Evolutionary conservation across 2,329 filamentous ascomycete genomes (phyloP).

Genomic region (Cladosporium sphaerospermum): DNA sequence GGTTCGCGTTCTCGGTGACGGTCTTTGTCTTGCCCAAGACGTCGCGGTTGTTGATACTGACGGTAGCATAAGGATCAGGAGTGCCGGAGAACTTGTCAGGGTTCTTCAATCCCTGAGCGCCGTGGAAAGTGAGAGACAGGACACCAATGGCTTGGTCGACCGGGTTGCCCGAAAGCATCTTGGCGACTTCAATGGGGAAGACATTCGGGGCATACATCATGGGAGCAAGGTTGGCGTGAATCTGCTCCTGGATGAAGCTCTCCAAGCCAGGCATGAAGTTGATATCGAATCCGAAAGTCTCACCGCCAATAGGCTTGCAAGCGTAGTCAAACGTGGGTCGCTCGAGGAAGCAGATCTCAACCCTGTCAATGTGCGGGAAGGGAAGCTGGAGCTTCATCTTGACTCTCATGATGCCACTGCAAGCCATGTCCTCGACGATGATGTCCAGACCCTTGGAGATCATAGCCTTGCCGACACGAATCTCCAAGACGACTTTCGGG

Average conservation of each 20-base stretch:
- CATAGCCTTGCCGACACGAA: slow-evolving; percentile 90
- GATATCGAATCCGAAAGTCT: slow-evolving; percentile 95
- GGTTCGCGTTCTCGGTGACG: slow-evolving; percentile 75
- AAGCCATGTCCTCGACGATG: slow-evolving; percentile 96
- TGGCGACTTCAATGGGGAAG: slow-evolving; percentile 96
- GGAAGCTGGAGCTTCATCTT: slow-evolving; percentile 96
- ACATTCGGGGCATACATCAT: slow-evolving; percentile 99
- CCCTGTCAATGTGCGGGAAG: slow-evolving; percentile 89
- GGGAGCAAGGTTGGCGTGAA: slow-evolving; percentile 84
- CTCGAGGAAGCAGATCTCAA: slow-evolving; percentile 92
- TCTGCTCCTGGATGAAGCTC: slow-evolving; percentile 89
- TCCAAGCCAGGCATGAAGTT: slow-evolving; percentile 97
- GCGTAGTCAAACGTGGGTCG: slow-evolving; percentile 90
- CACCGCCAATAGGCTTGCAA: slow-evolving; percentile 93
- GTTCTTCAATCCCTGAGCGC: slow-evolving; percentile 89
- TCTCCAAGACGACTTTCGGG: slow-evolving; percentile 91
- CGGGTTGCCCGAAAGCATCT: slow-evolving; percentile 90
- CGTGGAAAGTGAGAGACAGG: slow-evolving; percentile 82
- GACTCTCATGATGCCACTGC: slow-evolving; percentile 89
- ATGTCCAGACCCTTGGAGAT: slow-evolving; percentile 96
- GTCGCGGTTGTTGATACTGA: slow-evolving; percentile 77
- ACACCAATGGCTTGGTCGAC: slow-evolving; percentile 96
- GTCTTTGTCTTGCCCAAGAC: slow-evolving; percentile 85
- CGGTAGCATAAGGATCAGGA: slow-evolving; percentile 79
- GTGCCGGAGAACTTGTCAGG: slow-evolving; percentile 88